phyloP scores from a whole-genome alignment of 805 yeast genomes.

The Metschnikowia peoriensis region DNA sequence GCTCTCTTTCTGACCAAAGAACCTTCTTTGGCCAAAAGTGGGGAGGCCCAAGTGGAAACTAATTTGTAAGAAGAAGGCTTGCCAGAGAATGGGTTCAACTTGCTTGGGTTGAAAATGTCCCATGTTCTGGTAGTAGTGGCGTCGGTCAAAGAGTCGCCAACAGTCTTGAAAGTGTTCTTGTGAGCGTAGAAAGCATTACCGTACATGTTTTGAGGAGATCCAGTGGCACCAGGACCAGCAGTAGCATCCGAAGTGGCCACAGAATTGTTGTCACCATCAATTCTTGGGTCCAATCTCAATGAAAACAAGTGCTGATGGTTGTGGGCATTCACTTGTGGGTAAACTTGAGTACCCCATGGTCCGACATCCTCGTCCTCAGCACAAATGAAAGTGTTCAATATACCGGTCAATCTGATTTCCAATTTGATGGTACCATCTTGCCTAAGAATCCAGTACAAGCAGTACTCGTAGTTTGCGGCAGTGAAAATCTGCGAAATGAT shows the following conservation, averaged over 20 bases:
- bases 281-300: slow-evolving; percentile 73
- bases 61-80: slow-evolving; percentile 76
- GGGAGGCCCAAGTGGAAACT: slow-evolving; percentile 73
- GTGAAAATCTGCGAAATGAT: slow-evolving; percentile 80
- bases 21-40: slow-evolving; percentile 69
- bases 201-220: slow-evolving; percentile 67
- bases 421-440: slow-evolving; percentile 82
- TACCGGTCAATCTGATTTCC: slow-evolving; percentile 79
- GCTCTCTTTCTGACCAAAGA: slow-evolving; percentile 79
- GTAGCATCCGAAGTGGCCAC: slow-evolving; percentile 66
- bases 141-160: slow-evolving; percentile 62
- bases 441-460: slow-evolving; percentile 78
- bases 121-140: slow-evolving; percentile 68
- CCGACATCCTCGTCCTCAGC: slow-evolving; percentile 64
- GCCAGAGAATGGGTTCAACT: slow-evolving; percentile 64
- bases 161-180: slow-evolving; percentile 65
- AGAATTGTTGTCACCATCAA: slow-evolving; percentile 78
- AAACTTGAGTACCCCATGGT: slow-evolving; percentile 79
- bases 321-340: slow-evolving; percentile 80
- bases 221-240: slow-evolving; percentile 57
- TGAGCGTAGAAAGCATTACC: slow-evolving; percentile 75
- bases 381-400: slow-evolving; percentile 68
- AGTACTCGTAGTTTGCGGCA: slow-evolving; percentile 84
- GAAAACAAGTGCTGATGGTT: slow-evolving; percentile 85
- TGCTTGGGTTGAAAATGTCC: slow-evolving; percentile 74